Percentiles rank a stretch among this genome's conserved stretches.
These are phyloP conservation scores for Trypanosoma vivax DNA, from an alignment of 208 protist genomes.

Conservation along the genomic window DNA sequence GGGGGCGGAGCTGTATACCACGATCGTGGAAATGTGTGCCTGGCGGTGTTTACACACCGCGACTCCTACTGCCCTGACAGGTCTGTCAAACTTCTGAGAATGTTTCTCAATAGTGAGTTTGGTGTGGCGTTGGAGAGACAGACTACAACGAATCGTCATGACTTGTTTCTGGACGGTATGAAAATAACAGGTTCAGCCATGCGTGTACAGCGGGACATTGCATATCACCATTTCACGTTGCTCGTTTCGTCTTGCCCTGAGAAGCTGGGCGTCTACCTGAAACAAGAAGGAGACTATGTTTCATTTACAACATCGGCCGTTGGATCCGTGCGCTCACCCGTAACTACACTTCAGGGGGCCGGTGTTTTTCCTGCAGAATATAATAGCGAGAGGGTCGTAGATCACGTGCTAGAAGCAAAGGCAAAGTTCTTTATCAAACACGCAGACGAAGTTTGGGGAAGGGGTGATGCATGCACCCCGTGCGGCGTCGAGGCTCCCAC, in stretches of 20 bases:
- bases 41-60: conserved; percentile 78
- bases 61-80: conserved; percentile 57
- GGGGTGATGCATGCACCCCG: conserved; percentile 30
- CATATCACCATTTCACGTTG: conserved; percentile 84
- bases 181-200: conserved; percentile 88
- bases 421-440: conserved; percentile 37
- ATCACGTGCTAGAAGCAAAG: conserved; percentile 14
- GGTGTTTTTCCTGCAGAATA: conserved; percentile 9
- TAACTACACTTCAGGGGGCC: conserved; percentile 46
- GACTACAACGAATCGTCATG: conserved; percentile 64
- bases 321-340: conserved; percentile 57
- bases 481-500: conserved; percentile 3
- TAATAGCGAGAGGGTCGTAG: conserved; percentile 9
- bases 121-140: conserved; percentile 31
- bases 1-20: conserved; percentile 86
- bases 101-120: conserved; percentile 34
- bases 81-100: conserved; percentile 63
- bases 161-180: conserved; percentile 73
- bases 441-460: conserved; percentile 20
- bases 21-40: conserved; percentile 70
- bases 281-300: conserved; percentile 39
- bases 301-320: conserved; percentile 46
- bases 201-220: conserved; percentile 78
- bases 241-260: conserved; percentile 41
- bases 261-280: conserved; percentile 44